phyloP scores from a whole-genome alignment of 805 yeast genomes.

The Barnettozyma sucrosica region DNA sequence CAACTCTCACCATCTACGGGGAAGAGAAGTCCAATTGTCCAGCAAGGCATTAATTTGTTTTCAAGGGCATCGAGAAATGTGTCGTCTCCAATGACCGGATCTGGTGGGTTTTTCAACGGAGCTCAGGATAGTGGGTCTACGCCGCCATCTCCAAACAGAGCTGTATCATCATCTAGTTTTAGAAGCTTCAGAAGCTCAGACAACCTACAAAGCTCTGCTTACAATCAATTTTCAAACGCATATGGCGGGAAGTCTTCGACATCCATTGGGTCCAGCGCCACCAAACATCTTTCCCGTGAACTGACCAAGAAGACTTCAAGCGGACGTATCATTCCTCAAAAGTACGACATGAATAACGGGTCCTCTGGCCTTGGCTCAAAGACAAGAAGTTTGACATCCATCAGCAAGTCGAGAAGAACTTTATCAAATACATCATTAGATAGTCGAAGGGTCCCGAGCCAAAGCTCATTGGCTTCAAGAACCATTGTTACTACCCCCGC shows the following conservation, averaged over 20 bases:
- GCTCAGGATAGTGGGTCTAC: conserved; percentile 1
- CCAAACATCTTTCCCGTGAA: conserved; percentile 29
- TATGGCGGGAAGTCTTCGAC: background rate
- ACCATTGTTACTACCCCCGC: conserved; percentile 42
- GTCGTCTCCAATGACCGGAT: conserved; percentile 18
- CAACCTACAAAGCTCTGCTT: conserved; percentile 16
- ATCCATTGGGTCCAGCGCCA: conserved; percentile 9
- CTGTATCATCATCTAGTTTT: conserved; percentile 29
- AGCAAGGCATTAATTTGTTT: conserved; percentile 34
- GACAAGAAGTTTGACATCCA: conserved; percentile 41
- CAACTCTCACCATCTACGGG: conserved; percentile 15
- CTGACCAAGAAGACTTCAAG: conserved; percentile 34
- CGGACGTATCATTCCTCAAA: conserved; percentile 43
- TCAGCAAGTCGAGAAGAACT: conserved; percentile 22
- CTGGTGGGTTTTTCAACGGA: conserved; percentile 2
- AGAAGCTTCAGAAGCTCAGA: conserved; percentile 27
- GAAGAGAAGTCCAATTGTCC: conserved; percentile 31
- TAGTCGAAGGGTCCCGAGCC: conserved; percentile 21
- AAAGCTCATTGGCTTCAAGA: conserved; percentile 26
- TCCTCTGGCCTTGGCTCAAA: conserved; percentile 35
- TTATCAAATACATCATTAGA: conserved; percentile 22
- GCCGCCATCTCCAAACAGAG: conserved; percentile 26
- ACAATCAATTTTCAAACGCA: conserved; percentile 1
- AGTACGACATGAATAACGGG: conserved; percentile 31
- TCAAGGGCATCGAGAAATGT: conserved; percentile 24